These are phyloP conservation scores for Begonia masoniana DNA, from an alignment of 306 rosid genomes.

Conservation along the genomic window DNA sequence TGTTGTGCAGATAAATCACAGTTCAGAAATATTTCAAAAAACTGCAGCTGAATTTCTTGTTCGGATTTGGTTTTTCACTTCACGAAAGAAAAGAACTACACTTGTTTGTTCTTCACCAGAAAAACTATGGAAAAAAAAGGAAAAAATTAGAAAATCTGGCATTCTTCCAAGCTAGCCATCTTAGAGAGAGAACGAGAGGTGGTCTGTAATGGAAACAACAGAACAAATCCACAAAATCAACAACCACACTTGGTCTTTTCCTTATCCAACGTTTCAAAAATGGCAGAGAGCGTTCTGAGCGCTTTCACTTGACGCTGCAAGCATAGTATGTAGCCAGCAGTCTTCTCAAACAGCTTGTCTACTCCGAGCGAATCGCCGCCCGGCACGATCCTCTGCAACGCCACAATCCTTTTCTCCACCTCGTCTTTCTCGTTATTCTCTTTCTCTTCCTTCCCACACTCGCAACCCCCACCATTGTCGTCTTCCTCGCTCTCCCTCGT, in stretches of 20 bases:
- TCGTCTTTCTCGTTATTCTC: constrained; percentile 42
- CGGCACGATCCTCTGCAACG: constrained; percentile 84
- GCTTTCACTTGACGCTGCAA: constrained; percentile 69
- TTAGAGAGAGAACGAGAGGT: not conserved
- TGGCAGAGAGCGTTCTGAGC: constrained; percentile 42
- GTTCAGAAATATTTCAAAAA: no score
- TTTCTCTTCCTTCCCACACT: constrained; percentile 2
- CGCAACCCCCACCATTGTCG: not conserved
- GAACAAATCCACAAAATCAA: constrained; percentile 14
- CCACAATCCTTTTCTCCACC: constrained; percentile 63
- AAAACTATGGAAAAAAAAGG: constrained; percentile 3
- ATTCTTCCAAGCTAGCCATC: not conserved
- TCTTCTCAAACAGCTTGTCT: constrained; percentile 75
- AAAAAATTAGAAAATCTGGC: not conserved
- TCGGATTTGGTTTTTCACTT: no score
- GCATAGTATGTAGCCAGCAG: constrained; percentile 66
- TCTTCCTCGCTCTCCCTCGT: constrained; percentile 1
- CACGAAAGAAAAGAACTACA: no score
- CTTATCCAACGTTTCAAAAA: constrained; percentile 53
- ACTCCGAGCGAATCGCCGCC: constrained; percentile 58
- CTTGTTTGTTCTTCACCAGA: no score
- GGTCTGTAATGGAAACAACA: constrained; percentile 3
- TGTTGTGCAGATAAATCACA: no score
- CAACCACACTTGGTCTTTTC: constrained; percentile 60
- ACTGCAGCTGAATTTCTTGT: no score